Percentiles rank a stretch among this genome's conserved stretches.
Evolutionary conservation across 805 yeast species (phyloP).

Genomic region (Cyberlindnera maclurae): DNA sequence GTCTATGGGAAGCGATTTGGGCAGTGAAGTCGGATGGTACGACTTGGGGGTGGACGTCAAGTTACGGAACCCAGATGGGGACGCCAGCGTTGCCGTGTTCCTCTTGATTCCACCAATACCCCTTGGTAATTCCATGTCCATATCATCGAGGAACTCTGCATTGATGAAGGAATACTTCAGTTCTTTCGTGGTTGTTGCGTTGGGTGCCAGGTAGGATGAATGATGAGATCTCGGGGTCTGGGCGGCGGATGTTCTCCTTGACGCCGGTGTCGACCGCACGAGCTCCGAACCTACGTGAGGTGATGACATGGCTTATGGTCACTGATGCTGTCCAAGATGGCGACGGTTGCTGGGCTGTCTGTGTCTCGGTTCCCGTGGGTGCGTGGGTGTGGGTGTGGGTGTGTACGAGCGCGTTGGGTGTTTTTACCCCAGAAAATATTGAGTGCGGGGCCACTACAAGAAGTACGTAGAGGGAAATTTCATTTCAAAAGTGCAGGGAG

Average conservation of each 20-base stretch:
- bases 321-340: too few species aligned
- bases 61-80: conserved; percentile 16
- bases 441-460: too few species aligned
- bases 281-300: conserved; percentile 7
- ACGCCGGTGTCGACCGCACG: conserved; percentile 10
- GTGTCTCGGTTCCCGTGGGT: too few species aligned
- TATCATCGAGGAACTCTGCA: conserved; percentile 18
- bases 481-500: conserved; percentile 5
- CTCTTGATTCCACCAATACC: neutral
- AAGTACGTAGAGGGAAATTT: too few species aligned
- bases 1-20: conserved; percentile 23
- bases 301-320: conserved; percentile 5
- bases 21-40: conserved; percentile 19
- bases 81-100: neutral
- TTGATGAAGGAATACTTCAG: conserved; percentile 21
- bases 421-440: too few species aligned
- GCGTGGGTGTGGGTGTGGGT: neutral
- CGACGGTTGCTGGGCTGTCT: too few species aligned
- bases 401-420: neutral
- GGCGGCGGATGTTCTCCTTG: conserved; percentile 1
- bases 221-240: conserved; percentile 1
- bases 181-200: conserved; percentile 3
- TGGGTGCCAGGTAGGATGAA: neutral
- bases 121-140: conserved; percentile 1
- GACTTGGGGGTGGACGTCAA: conserved; percentile 22